These are phyloP conservation scores for Pseudocercospora musae DNA, from an alignment of 2,329 filamentous ascomycete genomes.

Conservation along the genomic window DNA sequence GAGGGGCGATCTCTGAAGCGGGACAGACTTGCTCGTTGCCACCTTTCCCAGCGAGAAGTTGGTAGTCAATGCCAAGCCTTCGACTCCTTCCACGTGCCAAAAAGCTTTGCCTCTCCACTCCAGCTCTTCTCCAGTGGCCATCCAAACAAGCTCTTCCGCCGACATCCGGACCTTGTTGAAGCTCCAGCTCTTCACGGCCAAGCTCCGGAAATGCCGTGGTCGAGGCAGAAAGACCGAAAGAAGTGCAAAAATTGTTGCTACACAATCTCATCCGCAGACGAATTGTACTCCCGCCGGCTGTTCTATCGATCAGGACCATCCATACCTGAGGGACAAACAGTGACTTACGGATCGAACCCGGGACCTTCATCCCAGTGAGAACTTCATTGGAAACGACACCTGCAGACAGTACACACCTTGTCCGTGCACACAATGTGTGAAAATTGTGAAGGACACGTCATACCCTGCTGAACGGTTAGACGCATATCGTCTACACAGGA, in stretches of 20 bases:
- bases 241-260: not conserved
- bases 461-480: constrained; percentile 11
- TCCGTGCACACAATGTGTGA: too few relatives aligned
- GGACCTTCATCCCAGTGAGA: not conserved
- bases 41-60: constrained; percentile 34
- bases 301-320: not conserved
- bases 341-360: constrained; percentile 8
- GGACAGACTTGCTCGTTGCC: constrained; percentile 36
- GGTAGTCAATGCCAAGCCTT: not conserved
- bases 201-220: not conserved
- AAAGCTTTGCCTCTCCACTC: not conserved
- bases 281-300: not conserved
- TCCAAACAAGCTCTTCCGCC: not conserved
- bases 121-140: not conserved
- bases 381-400: not conserved
- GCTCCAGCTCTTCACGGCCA: not conserved
- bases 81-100: not conserved
- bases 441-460: constrained; percentile 29
- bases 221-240: not conserved
- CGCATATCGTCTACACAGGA: too few relatives aligned
- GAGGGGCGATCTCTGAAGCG: constrained; percentile 40
- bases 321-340: too few relatives aligned
- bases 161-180: not conserved
- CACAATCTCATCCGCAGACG: not conserved
- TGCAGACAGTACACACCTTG: not conserved